Conservation (phyloP, 2,329 filamentous ascomycete genomes). For the Fusarium aywerte region DNA sequence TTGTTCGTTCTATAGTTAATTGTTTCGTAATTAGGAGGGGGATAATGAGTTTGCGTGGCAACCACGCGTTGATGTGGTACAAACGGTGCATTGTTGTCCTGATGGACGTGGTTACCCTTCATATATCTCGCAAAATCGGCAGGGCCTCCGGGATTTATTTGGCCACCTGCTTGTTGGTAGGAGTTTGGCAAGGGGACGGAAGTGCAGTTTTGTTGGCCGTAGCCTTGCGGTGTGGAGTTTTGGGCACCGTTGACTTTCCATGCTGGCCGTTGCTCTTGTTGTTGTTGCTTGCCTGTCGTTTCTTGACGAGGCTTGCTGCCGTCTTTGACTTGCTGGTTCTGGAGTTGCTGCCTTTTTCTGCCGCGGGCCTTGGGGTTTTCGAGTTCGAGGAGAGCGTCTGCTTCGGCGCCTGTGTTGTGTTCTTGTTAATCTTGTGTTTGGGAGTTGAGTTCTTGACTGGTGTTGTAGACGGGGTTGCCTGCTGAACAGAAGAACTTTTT, state of each 20-base stretch:
- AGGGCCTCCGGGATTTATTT: slow-evolving; percentile 3
- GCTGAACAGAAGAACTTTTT: slow-evolving; percentile 42
- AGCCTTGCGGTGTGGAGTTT: slow-evolving; percentile 19
- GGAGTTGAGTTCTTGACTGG: slow-evolving; percentile 42
- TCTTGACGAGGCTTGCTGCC: slow-evolving; percentile 49
- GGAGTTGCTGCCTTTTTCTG: slow-evolving; percentile 31
- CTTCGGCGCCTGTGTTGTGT: slow-evolving; percentile 48
- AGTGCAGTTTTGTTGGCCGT: slow-evolving; percentile 1
- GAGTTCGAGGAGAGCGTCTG: slow-evolving; percentile 33
- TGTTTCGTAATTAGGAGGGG: slow-evolving; percentile 8
- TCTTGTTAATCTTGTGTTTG: slow-evolving; percentile 50
- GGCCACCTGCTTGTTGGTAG: slow-evolving; percentile 14
- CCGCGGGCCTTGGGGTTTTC: slow-evolving; percentile 29
- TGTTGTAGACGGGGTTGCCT: slow-evolving; percentile 41
- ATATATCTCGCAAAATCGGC: slow-evolving; percentile 27
- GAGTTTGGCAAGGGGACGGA: slow-evolving; percentile 19
- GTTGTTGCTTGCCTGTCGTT: slow-evolving; percentile 20
- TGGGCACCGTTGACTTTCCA: slow-evolving; percentile 18
- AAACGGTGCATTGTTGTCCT: background rate
- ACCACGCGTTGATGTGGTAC: slow-evolving; percentile 12
- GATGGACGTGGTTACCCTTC: slow-evolving; percentile 25
- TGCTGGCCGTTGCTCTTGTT: slow-evolving; percentile 18
- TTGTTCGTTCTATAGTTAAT: slow-evolving; percentile 50
- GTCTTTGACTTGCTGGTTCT: slow-evolving; percentile 22
- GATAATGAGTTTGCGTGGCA: slow-evolving; percentile 16